Evolutionary conservation across 2,329 filamentous ascomycete species (phyloP).

Genomic region (Aspergillus intermedius): DNA sequence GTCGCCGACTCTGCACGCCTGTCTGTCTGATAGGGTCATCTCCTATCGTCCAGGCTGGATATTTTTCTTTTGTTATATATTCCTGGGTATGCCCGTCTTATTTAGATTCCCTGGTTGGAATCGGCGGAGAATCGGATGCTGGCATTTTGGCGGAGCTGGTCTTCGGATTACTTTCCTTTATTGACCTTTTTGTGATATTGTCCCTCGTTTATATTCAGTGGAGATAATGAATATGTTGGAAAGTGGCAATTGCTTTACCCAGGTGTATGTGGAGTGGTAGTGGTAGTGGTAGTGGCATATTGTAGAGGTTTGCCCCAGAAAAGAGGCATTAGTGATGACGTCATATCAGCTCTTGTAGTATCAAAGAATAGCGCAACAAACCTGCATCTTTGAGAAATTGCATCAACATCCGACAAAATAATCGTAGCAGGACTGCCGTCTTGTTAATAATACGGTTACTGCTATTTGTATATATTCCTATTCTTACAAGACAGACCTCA

Average conservation of each 20-base stretch:
- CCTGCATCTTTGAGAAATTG: not conserved
- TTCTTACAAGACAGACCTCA: too few species aligned
- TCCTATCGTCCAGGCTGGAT: slow-evolving; percentile 48
- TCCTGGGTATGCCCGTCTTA: slow-evolving; percentile 30
- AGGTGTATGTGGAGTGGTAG: too few species aligned
- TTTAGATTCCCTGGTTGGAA: slow-evolving; percentile 8
- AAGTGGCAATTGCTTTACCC: too few species aligned
- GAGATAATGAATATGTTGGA: too few species aligned
- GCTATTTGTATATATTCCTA: too few species aligned
- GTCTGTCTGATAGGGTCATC: slow-evolving; percentile 45
- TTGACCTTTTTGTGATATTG: slow-evolving; percentile 15
- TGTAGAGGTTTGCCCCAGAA: too few species aligned
- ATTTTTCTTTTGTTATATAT: slow-evolving; percentile 11
- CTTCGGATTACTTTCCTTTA: slow-evolving; percentile 8
- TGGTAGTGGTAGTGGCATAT: too few species aligned
- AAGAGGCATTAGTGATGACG: not conserved
- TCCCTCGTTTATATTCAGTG: not conserved
- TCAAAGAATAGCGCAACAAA: not conserved
- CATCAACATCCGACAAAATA: too few species aligned
- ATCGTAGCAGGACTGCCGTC: too few species aligned
- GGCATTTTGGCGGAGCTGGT: slow-evolving; percentile 18
- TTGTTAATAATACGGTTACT: too few species aligned
- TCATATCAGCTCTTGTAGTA: not conserved
- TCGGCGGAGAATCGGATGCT: slow-evolving; percentile 46
- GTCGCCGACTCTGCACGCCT: not conserved